Percentiles rank a stretch among this genome's conserved stretches.
phyloP scores from a whole-genome alignment of 176 grass and related monocot genomes.

The Triticum turgidum region DNA sequence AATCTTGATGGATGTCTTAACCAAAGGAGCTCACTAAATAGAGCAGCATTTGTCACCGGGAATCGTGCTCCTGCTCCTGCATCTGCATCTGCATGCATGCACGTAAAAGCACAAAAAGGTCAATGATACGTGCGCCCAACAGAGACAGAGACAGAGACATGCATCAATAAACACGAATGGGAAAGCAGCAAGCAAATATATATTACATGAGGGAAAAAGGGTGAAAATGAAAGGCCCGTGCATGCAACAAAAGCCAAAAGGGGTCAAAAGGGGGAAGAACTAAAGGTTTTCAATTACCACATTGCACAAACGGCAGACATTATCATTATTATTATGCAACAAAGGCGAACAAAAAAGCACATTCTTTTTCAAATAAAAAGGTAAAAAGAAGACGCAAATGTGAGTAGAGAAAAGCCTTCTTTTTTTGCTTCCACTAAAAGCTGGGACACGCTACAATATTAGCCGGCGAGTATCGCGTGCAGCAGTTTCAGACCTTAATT shows the following conservation, averaged over 20 bases:
- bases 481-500: neutral
- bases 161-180: constrained; percentile 19
- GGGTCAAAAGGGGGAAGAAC: constrained; percentile 29
- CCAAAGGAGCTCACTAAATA: constrained; percentile 5
- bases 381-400: neutral
- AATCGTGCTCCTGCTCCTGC: constrained; percentile 19
- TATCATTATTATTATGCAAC: constrained; percentile 9
- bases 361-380: neutral
- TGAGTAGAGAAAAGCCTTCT: neutral
- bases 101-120: constrained; percentile 43
- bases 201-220: neutral
- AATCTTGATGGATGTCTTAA: neutral
- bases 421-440: constrained; percentile 36
- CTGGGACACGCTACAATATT: constrained; percentile 15
- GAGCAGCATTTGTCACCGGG: constrained; percentile 14
- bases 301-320: constrained; percentile 8
- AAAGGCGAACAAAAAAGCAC: constrained; percentile 5
- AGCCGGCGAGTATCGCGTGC: neutral
- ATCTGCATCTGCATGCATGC: constrained; percentile 22
- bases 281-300: constrained; percentile 11
- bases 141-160: constrained; percentile 8
- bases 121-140: constrained; percentile 45
- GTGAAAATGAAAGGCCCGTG: constrained; percentile 18
- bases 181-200: neutral
- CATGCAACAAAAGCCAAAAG: constrained; percentile 46